Base-by-base conservation (phyloP, 306 rosid genomes). In the Macrotyloma uniflorum region DNA sequence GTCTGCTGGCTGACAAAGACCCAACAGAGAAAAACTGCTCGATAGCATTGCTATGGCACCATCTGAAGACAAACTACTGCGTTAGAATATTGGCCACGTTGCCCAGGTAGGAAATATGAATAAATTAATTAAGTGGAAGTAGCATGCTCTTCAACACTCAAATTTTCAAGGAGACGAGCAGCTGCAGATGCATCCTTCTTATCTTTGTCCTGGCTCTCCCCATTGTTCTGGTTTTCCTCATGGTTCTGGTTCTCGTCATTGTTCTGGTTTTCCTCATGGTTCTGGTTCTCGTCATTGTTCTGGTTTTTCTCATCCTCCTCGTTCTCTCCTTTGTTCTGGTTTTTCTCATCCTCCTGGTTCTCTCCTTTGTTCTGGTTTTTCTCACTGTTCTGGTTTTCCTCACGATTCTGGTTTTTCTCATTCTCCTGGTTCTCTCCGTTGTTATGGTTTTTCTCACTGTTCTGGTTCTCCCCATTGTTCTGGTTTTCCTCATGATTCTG, bases 81-180 rank as follows among this genome's bases (percentile, higher is more conserved):
- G 79, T 45, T 7, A 33, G 38, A 33, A 83, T 80, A 81, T 83
- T 79, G 62, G 62, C 64, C 87, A 75, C 33, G 67, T 67, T 74
- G 28, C 76, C 87, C 72, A 49, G 46, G 79, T 30, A 38, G 58
- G 66, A 67, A 51, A 35, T 22, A 49, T 72, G 43, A 76, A 76
- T 24, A 49, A 16, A 63, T 67, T 45, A 80, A 22, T 88, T 79
- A 87, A 77, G 86, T 43, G 7, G 90, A 79, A 42, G 91, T 83
- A 85, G 74, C 87, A 20, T 84, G 84, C 69, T 83, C 94, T 71
- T 85, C 91, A 63, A 91, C 97, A 49, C 73, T 87, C 90, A 94
- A 85, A 16, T 84, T 86, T 83, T 89, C 83, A 30, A 93, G 96
- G 61, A 88, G 38, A 33, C 8, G 0, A 46, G 97, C 97, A 71